Evolutionary conservation across 139 green algal genomes (phyloP), one percentile per base, ranked within the genome.

Genomic region (Zygnema circumcarinatum): DNA sequence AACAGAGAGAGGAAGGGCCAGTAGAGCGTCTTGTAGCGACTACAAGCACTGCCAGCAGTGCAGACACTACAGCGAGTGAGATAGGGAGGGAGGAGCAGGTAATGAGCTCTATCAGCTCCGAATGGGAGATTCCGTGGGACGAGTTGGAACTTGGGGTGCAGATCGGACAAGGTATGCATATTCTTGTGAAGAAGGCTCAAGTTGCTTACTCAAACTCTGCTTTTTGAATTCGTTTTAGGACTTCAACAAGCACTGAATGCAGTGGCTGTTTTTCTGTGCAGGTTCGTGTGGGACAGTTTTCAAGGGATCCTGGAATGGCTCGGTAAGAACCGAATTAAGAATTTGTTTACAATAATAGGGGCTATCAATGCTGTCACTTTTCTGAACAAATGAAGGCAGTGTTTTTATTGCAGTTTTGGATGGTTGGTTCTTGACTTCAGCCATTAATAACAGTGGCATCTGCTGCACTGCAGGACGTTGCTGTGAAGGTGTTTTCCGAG

Each of bases 401-500:
- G 29, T 33, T 29, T 33, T 72, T 29, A 33, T 25, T 29, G 54
- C 54, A 33, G 25, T 25, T 29, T 72, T 72, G 25, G 29, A 79
- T 79, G 72, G 21, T 79, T 79, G 20, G 29, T 47, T 16, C 72
- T 36, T 79, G 72, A 16, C 20, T 36, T 16, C 22, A 79, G 29
- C 20, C 72, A 79, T 21, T 32, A 16, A 35, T 79, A 35, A 16
- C 20, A 20, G 22, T 21, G 72, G 54, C 29, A 29, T 29, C 54
- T 25, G 54, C 54, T 25, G 54, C 25, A 0, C 21, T 35, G 29
- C 80, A 86, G 80, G 87, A 91, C 2, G 87, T 91, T 38, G 87
- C 87, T 2, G 62, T 91, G 25, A 91, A 91, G 87, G 67, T 83
- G 56, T 91, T 91, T 90, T n/a, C 85, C 21, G 83, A 90, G 29